A percentile compares a stretch with the other conserved stretches of the same genome.
These are phyloP conservation scores for Naganishia sp. DNA, from an alignment of 1,284 basidiomycete genomes.

Conservation along the genomic window DNA sequence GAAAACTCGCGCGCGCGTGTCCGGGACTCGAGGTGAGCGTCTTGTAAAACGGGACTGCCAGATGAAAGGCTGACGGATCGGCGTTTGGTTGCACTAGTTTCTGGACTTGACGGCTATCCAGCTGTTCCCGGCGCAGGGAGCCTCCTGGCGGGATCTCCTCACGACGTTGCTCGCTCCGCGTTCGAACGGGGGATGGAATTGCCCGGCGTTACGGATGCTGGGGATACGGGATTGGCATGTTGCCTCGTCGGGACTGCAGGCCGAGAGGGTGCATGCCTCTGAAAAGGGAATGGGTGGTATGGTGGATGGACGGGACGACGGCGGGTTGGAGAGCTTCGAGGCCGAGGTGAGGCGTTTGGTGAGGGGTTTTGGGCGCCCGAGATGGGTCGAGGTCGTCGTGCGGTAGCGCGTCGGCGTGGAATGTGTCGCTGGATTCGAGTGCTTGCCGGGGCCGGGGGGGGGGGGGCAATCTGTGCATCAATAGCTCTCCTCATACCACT, in stretches of 20 bases:
- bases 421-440: no score
- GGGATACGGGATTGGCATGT: slow-evolving; percentile 1
- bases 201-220: not conserved
- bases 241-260: no score
- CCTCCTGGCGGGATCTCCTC: slow-evolving; percentile 4
- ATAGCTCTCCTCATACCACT: no score
- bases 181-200: not conserved
- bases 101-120: slow-evolving; percentile 13
- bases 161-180: not conserved
- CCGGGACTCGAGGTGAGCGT: slow-evolving; percentile 15
- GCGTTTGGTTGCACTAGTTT: not conserved
- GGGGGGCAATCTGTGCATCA: no score
- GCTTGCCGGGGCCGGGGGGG: no score
- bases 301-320: not conserved
- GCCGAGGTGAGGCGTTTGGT: slow-evolving; percentile 13
- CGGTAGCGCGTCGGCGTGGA: not conserved
- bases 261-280: no score
- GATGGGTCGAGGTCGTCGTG: slow-evolving; percentile 17
- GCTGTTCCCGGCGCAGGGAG: slow-evolving; percentile 1
- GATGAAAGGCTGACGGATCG: no score
- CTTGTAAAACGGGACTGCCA: no score
- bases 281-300: no score
- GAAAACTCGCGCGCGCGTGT: slow-evolving; percentile 7
- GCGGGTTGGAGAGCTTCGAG: not conserved
- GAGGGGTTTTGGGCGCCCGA: slow-evolving; percentile 5